Evolutionary conservation across 495 filamentous ascomycete species (phyloP).

Genomic region (Aspergillus diversus): DNA sequence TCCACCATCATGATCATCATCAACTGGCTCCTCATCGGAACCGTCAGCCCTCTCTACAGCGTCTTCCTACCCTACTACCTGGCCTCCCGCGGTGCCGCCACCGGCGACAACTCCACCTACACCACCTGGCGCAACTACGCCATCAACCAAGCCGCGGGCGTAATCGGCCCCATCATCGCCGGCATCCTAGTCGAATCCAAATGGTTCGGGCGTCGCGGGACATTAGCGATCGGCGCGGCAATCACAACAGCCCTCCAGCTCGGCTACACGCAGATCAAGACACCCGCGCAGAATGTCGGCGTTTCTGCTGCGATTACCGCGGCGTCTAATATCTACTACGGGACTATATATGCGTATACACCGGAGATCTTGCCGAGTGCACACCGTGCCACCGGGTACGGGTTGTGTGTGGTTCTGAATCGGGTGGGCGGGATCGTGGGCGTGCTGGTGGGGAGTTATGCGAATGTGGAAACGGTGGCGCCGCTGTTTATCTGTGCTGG

Average conservation of each 20-base stretch:
- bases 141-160: constrained; percentile 44
- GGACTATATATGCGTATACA: constrained; percentile 51
- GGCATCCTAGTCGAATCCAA: constrained; percentile 39
- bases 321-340: constrained; percentile 51
- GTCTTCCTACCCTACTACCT: constrained; percentile 44
- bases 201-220: constrained; percentile 39
- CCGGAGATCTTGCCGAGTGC: constrained; percentile 48
- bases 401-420: constrained; percentile 44
- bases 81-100: constrained; percentile 33
- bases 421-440: constrained; percentile 43
- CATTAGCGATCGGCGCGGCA: constrained; percentile 42
- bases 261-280: constrained; percentile 48
- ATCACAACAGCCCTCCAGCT: constrained; percentile 49
- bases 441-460: constrained; percentile 43
- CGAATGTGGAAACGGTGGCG: constrained; percentile 37
- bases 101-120: constrained; percentile 33
- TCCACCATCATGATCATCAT: constrained; percentile 38
- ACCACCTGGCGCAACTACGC: constrained; percentile 49
- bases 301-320: constrained; percentile 46
- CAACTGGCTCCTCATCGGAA: constrained; percentile 45
- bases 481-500: constrained; percentile 46
- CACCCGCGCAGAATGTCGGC: constrained; percentile 44
- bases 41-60: constrained; percentile 38
- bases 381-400: constrained; percentile 48
- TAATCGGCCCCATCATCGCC: constrained; percentile 45